A percentile compares a stretch with the other conserved stretches of the same genome.
Conservation (phyloP, 2,329 filamentous ascomycete species). For the Fusarium sterilihyphosum region DNA sequence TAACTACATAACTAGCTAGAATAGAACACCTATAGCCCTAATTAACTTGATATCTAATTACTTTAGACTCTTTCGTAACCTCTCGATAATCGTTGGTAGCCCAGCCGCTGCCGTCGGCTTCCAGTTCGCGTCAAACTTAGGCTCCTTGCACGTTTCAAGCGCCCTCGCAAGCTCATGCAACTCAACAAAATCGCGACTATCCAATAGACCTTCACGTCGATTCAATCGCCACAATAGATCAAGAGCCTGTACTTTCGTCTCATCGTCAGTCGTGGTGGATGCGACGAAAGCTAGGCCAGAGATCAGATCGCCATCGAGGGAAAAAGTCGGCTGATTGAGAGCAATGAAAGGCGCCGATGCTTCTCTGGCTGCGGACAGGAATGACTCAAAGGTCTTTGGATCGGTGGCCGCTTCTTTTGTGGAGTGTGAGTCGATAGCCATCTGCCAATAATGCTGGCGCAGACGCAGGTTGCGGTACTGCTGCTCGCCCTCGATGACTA, state of each 20-base stretch:
- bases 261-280: background rate
- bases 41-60: background rate
- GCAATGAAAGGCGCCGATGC: background rate
- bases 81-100: background rate
- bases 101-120: background rate
- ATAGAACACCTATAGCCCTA: accelerated
- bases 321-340: background rate
- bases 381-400: background rate
- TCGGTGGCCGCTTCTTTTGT: background rate
- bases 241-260: background rate
- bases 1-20: too few relatives aligned
- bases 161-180: background rate
- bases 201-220: background rate
- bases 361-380: background rate
- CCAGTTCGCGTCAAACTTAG: background rate
- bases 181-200: background rate
- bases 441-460: background rate
- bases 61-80: background rate
- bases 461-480: background rate
- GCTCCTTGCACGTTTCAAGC: background rate
- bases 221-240: background rate
- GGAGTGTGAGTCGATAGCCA: background rate
- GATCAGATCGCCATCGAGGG: background rate
- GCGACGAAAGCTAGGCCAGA: background rate
- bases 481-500: background rate